Evolutionary conservation across 1,284 basidiomycete species (phyloP), one percentile per base, ranked within the genome.

Genomic region (Meripilus lineatus): DNA sequence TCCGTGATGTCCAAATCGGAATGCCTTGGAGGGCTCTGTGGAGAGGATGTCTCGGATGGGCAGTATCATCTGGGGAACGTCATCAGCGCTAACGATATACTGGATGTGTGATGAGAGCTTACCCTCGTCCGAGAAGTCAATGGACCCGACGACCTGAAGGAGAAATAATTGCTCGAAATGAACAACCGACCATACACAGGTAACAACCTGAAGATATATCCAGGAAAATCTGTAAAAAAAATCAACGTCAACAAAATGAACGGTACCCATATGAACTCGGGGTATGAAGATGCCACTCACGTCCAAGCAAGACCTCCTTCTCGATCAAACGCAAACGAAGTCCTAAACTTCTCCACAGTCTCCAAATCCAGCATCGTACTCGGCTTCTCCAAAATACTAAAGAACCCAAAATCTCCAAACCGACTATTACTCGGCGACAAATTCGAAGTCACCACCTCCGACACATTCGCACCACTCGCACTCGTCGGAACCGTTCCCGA

Each of bases 31-130:
- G 57, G 80, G 85, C 62, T 96, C 89, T 6, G 83, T 76, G 8
- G 89, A 79, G 26, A 96, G 71, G 37, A 98, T 78, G 60, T 98
- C 94, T 40, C 79, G 78, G 44, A 96, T 80, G 4, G 95, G 95
- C 15, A 98, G 72, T 25, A 95, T 82, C 94, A 99, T 97, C 89
- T 96, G 58, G 25, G 13, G 20, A n/a, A n/a, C 17, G 7, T 22
- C 8, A 4, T 43, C n/a, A n/a, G n/a, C n/a, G n/a, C n/a, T n/a
- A 23, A 22, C 25, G 21, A 43, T 7, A 23, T 11, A 22, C 37
- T 15, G 7, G 11, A 23, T 5, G 15, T 17, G 32, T 24, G 28
- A 15, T 22, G 37, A 46, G 60, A 35, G 56, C 80, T 52, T 58
- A 89, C 91, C 67, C 80, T 79, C 11, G 91, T 94, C 59, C 83